Evolutionary conservation across 306 rosid genomes (phyloP).

Genomic region (Cyamopsis tetragonoloba): DNA sequence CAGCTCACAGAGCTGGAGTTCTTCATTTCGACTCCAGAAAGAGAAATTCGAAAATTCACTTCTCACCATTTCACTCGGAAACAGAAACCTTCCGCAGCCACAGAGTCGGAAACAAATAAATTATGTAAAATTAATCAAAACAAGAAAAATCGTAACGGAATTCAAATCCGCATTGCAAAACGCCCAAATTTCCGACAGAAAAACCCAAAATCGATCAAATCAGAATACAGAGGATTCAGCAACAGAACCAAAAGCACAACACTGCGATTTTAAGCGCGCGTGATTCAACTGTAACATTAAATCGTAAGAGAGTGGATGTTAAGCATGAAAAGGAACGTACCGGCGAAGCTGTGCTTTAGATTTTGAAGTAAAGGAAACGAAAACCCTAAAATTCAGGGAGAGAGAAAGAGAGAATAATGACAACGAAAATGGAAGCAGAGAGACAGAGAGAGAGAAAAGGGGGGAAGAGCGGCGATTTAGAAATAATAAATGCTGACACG

Average conservation of each 20-base stretch:
- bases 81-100: conserved; percentile 11
- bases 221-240: neutral
- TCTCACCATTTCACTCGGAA: conserved; percentile 39
- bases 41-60: conserved; percentile 25
- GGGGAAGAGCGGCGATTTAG: conserved; percentile 49
- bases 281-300: conserved; percentile 5
- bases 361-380: conserved; percentile 77
- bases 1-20: conserved; percentile 9
- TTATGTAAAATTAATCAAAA: neutral
- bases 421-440: conserved; percentile 21
- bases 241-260: neutral
- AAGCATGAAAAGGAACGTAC: conserved; percentile 44
- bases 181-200: neutral
- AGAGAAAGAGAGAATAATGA: conserved; percentile 30
- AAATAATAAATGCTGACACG: conserved; percentile 53
- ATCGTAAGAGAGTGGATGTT: conserved; percentile 14
- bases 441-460: conserved; percentile 20
- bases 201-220: neutral
- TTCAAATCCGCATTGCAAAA: conserved; percentile 28
- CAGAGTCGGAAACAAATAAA: neutral
- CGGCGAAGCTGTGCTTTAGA: conserved; percentile 37
- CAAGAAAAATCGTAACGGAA: neutral
- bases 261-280: conserved; percentile 5
- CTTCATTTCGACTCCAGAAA: conserved; percentile 25
- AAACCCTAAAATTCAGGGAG: conserved; percentile 50